Evolutionary conservation across 2,329 filamentous ascomycete genomes (phyloP).

Genomic region (Zarea fungicola): DNA sequence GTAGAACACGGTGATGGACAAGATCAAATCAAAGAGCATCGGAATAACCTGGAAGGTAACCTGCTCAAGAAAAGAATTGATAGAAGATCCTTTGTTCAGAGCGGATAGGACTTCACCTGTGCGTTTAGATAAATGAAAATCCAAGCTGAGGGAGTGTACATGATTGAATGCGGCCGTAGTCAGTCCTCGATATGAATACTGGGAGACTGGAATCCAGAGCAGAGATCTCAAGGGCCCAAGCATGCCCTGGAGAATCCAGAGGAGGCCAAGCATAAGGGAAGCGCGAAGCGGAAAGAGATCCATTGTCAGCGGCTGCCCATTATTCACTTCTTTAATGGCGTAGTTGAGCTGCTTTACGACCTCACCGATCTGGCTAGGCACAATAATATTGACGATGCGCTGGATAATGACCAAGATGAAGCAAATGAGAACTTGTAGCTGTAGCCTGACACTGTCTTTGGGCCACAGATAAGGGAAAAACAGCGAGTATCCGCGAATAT

Average conservation of each 20-base stretch:
- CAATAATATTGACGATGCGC: conserved; percentile 77
- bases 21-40: conserved; percentile 84
- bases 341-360: conserved; percentile 70
- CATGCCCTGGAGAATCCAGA: conserved; percentile 86
- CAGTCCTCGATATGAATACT: conserved; percentile 92
- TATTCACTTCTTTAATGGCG: conserved; percentile 43
- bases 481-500: conserved; percentile 82
- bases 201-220: conserved; percentile 93
- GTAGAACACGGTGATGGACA: conserved; percentile 80
- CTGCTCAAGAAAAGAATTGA: conserved; percentile 95
- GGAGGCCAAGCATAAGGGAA: conserved; percentile 44
- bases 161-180: conserved; percentile 96
- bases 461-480: conserved; percentile 99
- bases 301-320: conserved; percentile 28
- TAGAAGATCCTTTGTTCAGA: conserved; percentile 89
- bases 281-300: conserved; percentile 31
- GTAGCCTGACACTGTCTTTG: conserved; percentile 65
- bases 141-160: conserved; percentile 88
- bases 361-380: conserved; percentile 72
- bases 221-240: conserved; percentile 76
- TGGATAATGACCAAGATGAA: conserved; percentile 76
- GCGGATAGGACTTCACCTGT: conserved; percentile 95
- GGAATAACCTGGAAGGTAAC: conserved; percentile 93
- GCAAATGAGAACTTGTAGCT: conserved; percentile 75
- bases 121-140: conserved; percentile 94